Evolutionary conservation across 129 eudicot species (phyloP).

Genomic region (Flaveria trinervia): DNA sequence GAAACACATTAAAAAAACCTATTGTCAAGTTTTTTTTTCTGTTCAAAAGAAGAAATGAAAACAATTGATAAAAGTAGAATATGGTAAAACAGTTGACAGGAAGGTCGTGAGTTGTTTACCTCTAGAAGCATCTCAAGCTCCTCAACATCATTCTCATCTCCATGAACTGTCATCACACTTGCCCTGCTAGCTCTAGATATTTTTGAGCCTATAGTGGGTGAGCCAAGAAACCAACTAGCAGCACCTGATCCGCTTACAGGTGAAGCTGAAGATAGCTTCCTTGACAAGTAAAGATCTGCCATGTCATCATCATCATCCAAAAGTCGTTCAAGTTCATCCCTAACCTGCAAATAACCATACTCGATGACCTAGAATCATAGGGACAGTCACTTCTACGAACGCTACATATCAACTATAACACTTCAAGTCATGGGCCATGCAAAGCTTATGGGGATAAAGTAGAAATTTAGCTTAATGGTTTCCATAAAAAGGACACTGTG

Average conservation of each 20-base stretch:
- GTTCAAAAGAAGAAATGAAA: background rate
- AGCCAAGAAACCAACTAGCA: constrained; percentile 70
- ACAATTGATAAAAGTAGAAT: background rate
- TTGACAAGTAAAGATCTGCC: constrained; percentile 89
- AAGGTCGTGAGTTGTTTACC: constrained; percentile 38
- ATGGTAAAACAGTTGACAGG: background rate
- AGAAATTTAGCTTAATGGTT: no score
- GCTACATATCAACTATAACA: background rate
- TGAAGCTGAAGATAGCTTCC: constrained; percentile 72
- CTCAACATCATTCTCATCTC: constrained; percentile 91
- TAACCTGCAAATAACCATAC: constrained; percentile 50
- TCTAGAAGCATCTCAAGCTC: constrained; percentile 97
- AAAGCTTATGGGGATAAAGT: no score
- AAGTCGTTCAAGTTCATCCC: constrained; percentile 96
- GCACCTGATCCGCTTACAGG: constrained; percentile 84
- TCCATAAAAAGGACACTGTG: no score
- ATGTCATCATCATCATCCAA: constrained; percentile 95
- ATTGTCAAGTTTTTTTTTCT: background rate
- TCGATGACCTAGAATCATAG: constrained; percentile 1
- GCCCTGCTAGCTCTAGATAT: constrained; percentile 90
- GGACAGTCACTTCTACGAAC: background rate
- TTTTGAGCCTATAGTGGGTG: constrained; percentile 82
- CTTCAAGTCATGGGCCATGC: no score
- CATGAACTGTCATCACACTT: constrained; percentile 74
- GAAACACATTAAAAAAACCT: constrained; percentile 30